These are phyloP conservation scores for Amaranthus cruentus DNA, from an alignment of 148 eudicot genomes.

Conservation along the genomic window DNA sequence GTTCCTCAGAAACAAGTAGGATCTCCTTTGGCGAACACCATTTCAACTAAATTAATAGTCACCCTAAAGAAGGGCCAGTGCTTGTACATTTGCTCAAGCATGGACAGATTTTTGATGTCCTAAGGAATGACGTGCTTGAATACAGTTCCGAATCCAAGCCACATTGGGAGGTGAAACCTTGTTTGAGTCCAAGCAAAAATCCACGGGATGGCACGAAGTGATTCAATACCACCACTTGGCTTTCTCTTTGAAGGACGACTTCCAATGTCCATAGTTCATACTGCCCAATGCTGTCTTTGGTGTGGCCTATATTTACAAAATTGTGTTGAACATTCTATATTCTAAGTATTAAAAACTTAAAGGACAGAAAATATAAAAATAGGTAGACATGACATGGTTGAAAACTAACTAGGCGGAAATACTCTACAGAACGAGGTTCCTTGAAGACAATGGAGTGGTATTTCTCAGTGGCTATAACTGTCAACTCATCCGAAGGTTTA, in stretches of 20 bases:
- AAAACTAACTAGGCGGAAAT: slow-evolving; percentile 76
- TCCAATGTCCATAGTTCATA: slow-evolving; percentile 63
- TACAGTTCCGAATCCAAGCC: slow-evolving; percentile 92
- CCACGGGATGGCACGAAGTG: slow-evolving; percentile 26
- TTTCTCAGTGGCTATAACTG: slow-evolving; percentile 67
- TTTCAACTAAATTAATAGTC: slow-evolving; percentile 77
- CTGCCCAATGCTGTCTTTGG: slow-evolving; percentile 88
- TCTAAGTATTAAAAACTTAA: background rate
- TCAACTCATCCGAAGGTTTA: slow-evolving; percentile 77
- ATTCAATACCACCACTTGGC: slow-evolving; percentile 94
- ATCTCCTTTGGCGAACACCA: slow-evolving; percentile 98
- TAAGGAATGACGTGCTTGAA: slow-evolving; percentile 57
- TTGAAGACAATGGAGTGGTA: slow-evolving; percentile 77
- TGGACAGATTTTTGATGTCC: slow-evolving; percentile 58
- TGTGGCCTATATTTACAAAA: slow-evolving; percentile 49
- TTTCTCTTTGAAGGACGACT: slow-evolving; percentile 94
- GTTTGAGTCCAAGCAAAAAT: no score
- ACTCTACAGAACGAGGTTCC: slow-evolving; percentile 91
- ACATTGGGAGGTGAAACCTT: slow-evolving; percentile 62
- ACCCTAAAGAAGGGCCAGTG: slow-evolving; percentile 95
- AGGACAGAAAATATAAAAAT: background rate
- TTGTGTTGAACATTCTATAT: no score
- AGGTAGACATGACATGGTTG: background rate
- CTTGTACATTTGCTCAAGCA: slow-evolving; percentile 88
- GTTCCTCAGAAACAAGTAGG: slow-evolving; percentile 74